Conservation (phyloP, 2,329 filamentous ascomycete species). For the Cladophialophora yegresii region DNA sequence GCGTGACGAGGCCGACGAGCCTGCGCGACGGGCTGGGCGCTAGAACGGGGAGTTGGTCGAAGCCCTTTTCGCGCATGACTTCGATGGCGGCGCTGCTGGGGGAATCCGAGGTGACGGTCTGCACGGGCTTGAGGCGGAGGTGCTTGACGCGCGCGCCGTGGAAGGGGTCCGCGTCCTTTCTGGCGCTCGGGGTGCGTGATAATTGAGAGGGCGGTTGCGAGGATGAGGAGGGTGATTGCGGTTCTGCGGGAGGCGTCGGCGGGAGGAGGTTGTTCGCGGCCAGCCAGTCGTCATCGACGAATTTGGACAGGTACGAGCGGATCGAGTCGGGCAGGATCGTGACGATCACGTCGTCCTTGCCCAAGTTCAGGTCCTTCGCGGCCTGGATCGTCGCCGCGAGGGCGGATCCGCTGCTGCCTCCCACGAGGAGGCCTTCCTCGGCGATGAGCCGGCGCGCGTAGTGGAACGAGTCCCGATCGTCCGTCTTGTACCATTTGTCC, state of each 20-base stretch:
- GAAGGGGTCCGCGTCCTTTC: conserved; percentile 68
- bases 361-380: conserved; percentile 72
- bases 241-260: conserved; percentile 54
- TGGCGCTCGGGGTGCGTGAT: conserved; percentile 42
- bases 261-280: conserved; percentile 91
- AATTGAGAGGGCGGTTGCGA: conserved; percentile 41
- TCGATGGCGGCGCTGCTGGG: conserved; percentile 87
- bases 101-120: conserved; percentile 71
- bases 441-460: conserved; percentile 87
- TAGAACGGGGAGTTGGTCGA: conserved; percentile 94
- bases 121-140: conserved; percentile 89
- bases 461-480: conserved; percentile 85
- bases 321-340: conserved; percentile 95
- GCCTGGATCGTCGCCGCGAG: conserved; percentile 79
- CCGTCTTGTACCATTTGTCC: conserved; percentile 98
- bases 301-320: conserved; percentile 95
- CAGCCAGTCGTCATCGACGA: conserved; percentile 98
- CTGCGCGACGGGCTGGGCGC: conserved; percentile 62
- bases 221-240: conserved; percentile 35
- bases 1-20: conserved; percentile 88
- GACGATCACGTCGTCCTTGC: conserved; percentile 83
- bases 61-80: conserved; percentile 96
- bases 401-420: conserved; percentile 90
- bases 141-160: conserved; percentile 75
- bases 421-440: conserved; percentile 90